Evolutionary conservation across 2,329 filamentous ascomycete species (phyloP), one percentile per base, ranked within the genome.

Genomic region (Clonostachys chloroleuca): DNA sequence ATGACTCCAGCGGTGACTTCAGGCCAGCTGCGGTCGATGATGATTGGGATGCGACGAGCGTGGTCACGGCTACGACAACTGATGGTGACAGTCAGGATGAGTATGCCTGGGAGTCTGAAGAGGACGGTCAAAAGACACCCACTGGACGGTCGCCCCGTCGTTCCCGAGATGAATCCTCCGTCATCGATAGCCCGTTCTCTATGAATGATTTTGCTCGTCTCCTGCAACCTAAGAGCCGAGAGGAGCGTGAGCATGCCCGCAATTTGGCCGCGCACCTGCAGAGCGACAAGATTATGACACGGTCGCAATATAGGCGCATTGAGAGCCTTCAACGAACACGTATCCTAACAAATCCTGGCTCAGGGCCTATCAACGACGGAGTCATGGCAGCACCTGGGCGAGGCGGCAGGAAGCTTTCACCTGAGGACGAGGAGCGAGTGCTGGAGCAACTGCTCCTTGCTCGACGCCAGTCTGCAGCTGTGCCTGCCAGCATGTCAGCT

Each of bases 1-100:
- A 84, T 34, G 92, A 97, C 61, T 75, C 76, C 6, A 96, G 89
- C 58, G 88, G 87, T 30, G 87, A 92, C 52, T 97, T 92, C 62
- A 64, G 73, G 34, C 84, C 84, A 1, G 59, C 65, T 8, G 64
- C 72, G 12, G 61, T 70, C 5, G 75, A 81, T 5, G 73, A 82
- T 12, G 76, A 85, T 41, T 83, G 86, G 59, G 89, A 95, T 59
- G 80, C 79, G 9, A 95, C 90, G 1, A 96, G 92, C 58, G 75
- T 95, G 35, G 69, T 94, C n/a, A 90, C 89, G 5, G 51, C 59
- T 45, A 59, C 62, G 0, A 77, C 74, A 8, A 70, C 66, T 42
- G 57, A 44, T 60, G 66, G 74, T 12, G 70, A 72, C 12, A 30
- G 24, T 30, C 24, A 30, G 24, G 67, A 73, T 30, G 74, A 78